Conservation (phyloP, 108 stramenopile species). For the Seminavis robusta region DNA sequence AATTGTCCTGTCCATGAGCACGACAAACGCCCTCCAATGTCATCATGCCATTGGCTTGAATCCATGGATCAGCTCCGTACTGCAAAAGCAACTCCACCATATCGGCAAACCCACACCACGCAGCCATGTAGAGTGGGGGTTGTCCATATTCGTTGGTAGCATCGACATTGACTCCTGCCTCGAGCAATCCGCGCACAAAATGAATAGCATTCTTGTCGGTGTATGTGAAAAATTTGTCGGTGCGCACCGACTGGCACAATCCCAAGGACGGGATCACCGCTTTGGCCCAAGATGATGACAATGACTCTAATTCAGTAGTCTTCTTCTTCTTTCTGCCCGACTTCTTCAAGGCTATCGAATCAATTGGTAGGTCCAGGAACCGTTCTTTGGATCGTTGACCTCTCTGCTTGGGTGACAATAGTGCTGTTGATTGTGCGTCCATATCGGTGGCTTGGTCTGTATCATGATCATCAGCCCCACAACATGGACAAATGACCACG, state of each 20-base stretch:
- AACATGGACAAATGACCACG: conserved; percentile 28
- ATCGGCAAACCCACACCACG: conserved; percentile 48
- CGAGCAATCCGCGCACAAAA: conserved; percentile 49
- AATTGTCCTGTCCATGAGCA: conserved; percentile 11
- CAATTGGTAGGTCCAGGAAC: conserved; percentile 32
- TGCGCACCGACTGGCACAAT: conserved; percentile 58
- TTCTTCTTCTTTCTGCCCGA: conserved; percentile 18
- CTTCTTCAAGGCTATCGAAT: conserved; percentile 39
- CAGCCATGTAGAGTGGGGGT: conserved; percentile 67
- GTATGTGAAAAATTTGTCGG: conserved; percentile 65
- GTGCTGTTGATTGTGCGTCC: not conserved
- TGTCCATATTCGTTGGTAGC: conserved; percentile 72
- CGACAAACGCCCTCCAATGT: conserved; percentile 32
- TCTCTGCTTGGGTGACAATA: not conserved
- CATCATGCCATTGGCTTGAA: conserved; percentile 57
- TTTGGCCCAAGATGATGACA: conserved; percentile 45
- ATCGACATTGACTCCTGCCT: conserved; percentile 66
- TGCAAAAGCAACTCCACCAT: conserved; percentile 46
- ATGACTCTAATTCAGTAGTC: conserved; percentile 29
- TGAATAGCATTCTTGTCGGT: conserved; percentile 45
- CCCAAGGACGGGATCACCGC: conserved; percentile 51
- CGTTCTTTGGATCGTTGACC: not conserved
- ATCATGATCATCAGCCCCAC: not conserved
- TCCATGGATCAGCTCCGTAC: conserved; percentile 48
- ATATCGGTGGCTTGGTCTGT: not conserved